Base-by-base conservation (phyloP, 1,139 yeast genomes). In the Candida neerlandica region DNA sequence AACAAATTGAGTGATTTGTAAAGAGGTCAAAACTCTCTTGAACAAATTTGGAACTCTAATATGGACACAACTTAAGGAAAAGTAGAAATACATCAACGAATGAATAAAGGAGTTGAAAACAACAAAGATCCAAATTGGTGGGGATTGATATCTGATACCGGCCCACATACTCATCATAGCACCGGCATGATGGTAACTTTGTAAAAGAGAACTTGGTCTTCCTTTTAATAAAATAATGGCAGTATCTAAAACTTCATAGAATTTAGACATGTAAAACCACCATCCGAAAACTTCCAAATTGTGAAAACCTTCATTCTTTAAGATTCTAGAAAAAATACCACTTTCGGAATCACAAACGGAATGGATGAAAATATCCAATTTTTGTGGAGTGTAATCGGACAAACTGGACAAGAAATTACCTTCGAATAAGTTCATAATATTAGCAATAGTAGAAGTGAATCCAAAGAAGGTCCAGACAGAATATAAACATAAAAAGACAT, bases 141-240 rank as follows among this genome's bases (percentile, higher is more conserved):
- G 89, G 11, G 89, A 80, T 51, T 81, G 81, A 65, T 71, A 86
- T 51, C 92, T 71, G 51, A 85, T 80, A 3, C 92, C 94, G 2
- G 88, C 82, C 91, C 91, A 86, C 92, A 86, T 86, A 57, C 89
- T 84, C 70, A 86, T 73, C 86, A 86, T 86, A 45, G 94, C 94
- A 37, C 92, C 94, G 2, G 92, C 82, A 64, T 86, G 94, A 64
- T 86, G 92, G 66, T 86, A 86, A 53, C 89, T 82, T 67, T 86
- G 92, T 58, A 86, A 73, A 55, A 86, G 69, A 4, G 87, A 81
- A 12, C 89, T 81, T 38, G 85, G 87, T 63, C 80, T 77, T 43
- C 92, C 92, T 67, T 86, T 86, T 53, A 85, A 74, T 50, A 86
- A 73, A 54, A 86, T 86, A 57, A 86, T 81, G 41, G 80, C 66